Evolutionary conservation across 2,329 filamentous ascomycete species (phyloP), one percentile per base, ranked within the genome.

Genomic region (Aspergillus versicolor): DNA sequence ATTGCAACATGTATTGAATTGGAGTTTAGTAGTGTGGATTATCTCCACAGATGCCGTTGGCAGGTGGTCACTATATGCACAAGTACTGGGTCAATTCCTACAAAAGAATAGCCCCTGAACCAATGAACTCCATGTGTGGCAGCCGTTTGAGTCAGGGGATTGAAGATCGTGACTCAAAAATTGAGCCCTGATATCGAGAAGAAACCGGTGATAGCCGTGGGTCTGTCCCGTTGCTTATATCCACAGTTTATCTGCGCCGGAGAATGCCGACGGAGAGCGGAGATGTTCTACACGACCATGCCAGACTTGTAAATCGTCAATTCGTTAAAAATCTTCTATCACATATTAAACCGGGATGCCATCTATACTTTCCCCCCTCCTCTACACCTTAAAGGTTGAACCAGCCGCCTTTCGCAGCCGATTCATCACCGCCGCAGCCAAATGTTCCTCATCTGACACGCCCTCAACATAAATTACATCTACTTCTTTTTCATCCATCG

Each of bases 381-480:
- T 55, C 75, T 71, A 77, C 76, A 59, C 79, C 77, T 70, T 78
- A 75, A 61, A 81, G 71, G 70, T 83, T 82, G 69, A 82, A 47
- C 78, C 78, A 38, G 90, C 89, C 54, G 90, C 90, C 77, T 93
- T 93, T 62, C 89, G 83, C 56, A 93, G 79, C 63, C 90, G 82
- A 68, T 93, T 93, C 88, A 93, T 92, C 63, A 93, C 87, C 22
- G 90, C 94, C 22, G 91, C 90, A 19, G 92, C 91, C 65, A 94
- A 88, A 70, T 94, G 90, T 32, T 89, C 87, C 58, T 88, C 65
- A 53, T 90, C 89, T 19, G 79, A 74, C 56, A 97, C 89, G 2
- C 93, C 93, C 72, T 99, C 94, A 11, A 97, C 91, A 65, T 92
- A 90, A 52, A 99, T 97, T 19, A 89, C 81, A 69, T 94, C 87